Percentiles rank a stretch among this genome's conserved stretches.
These are phyloP conservation scores for Geosmithia morbida DNA, from an alignment of 2,329 filamentous ascomycete species.

Conservation along the genomic window DNA sequence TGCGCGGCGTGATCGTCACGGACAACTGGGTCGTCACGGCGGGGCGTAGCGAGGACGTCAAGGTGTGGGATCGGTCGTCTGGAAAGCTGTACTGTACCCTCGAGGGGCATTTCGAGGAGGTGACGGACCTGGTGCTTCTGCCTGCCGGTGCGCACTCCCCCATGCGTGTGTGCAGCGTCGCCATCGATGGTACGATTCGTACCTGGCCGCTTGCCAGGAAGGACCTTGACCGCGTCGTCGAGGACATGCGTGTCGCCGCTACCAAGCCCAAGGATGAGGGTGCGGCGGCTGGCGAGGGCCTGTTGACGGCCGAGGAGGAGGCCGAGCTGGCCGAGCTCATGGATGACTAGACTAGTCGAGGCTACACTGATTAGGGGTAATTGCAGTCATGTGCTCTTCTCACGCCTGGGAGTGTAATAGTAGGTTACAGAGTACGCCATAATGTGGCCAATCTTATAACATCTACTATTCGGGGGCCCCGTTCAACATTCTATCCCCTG, in stretches of 20 bases:
- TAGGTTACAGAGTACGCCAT: too few relatives aligned
- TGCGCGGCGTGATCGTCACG: constrained; percentile 64
- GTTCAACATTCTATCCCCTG: too few relatives aligned
- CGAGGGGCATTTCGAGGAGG: constrained; percentile 82
- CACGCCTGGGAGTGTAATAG: too few relatives aligned
- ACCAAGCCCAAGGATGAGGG: constrained; percentile 40
- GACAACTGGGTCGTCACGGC: constrained; percentile 74
- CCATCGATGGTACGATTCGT: constrained; percentile 81
- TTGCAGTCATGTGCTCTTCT: too few relatives aligned
- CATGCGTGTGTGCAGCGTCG: constrained; percentile 55
- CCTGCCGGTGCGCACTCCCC: constrained; percentile 11
- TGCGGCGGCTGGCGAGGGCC: constrained; percentile 25
- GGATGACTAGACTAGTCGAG: constrained; percentile 41
- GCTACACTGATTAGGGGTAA: too few relatives aligned
- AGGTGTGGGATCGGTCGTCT: constrained; percentile 69
- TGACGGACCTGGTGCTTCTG: constrained; percentile 64
- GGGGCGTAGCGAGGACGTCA: constrained; percentile 80
- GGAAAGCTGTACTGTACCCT: constrained; percentile 62
- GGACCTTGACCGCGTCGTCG: constrained; percentile 32
- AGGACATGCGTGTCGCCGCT: constrained; percentile 26
- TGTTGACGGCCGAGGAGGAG: constrained; percentile 81
- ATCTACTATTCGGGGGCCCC: too few relatives aligned
- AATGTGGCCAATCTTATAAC: too few relatives aligned
- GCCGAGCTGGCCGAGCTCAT: constrained; percentile 83
- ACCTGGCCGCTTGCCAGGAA: constrained; percentile 62